Base-by-base conservation (phyloP, 768 basidiomycete genomes). In the Calocybe gangraenosa region DNA sequence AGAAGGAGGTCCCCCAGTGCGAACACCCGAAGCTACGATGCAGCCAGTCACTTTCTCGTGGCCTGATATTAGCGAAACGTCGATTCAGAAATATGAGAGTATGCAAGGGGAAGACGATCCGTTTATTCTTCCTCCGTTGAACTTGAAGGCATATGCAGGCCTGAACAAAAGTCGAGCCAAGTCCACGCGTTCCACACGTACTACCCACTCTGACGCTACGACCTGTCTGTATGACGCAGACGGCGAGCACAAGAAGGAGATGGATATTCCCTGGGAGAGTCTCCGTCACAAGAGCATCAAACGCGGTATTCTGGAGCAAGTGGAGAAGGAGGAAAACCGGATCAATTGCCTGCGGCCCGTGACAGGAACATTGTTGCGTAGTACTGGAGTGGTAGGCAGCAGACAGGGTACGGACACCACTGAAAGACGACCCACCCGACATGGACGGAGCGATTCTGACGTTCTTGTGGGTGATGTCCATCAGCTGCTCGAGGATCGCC, bases 231-330 rank as follows among this genome's bases (percentile, higher is more conserved):
- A 59, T 17, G 50, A 63, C 40, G 22, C 65, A 51, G 55, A 61
- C 34, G 48, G 54, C 20, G 50, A 54, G 46, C 35, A 14, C 40
- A 21, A 5, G 42, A 40, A 40, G 40, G 49, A 57, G 21, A 58
- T 28, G 5, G 38, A 48, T 19, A 45, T 62, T 6, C 73, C 73
- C 0, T 75, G 72, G 63, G 76, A 74, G 45, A 63, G 67, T 22
- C 58, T 75, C 15, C 66, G 73, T 6, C 73, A 75, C 51, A 74
- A 69, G 54, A 75, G 73, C 51, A 77, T 79, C 54, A 70, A 75
- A 40, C 72, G 76, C 7, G 72, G 67, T 8, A 73, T 79, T 25
- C 56, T 79, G 37, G 73, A 71, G 45, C 56, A 67, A 22, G 66
- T 69, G n/a, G 52, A 65, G 61, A 51, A 61, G 52, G 67, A 65